Evolutionary conservation across 495 filamentous ascomycete genomes (phyloP).

Genomic region (Lophium mytilinum): DNA sequence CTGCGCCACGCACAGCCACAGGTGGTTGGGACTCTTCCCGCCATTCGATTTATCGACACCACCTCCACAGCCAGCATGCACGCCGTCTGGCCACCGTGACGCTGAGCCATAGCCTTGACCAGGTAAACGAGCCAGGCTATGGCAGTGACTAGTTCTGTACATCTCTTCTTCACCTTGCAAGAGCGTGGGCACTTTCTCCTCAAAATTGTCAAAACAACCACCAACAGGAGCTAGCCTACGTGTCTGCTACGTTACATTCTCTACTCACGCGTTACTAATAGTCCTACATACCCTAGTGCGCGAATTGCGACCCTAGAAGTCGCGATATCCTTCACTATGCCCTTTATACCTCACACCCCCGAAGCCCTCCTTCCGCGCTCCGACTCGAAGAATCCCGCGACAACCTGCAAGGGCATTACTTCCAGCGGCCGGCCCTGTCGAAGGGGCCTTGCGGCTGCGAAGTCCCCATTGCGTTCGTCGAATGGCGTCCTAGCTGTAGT

Average conservation of each 20-base stretch:
- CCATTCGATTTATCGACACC: background rate
- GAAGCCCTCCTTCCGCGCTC: constrained; percentile 67
- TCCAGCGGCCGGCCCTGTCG: constrained; percentile 69
- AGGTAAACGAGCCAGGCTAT: background rate
- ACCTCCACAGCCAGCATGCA: background rate
- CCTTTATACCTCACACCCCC: constrained; percentile 58
- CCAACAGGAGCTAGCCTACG: background rate
- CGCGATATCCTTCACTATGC: constrained; percentile 2
- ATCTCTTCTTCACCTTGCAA: background rate
- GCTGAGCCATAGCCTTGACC: background rate
- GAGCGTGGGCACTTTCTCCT: background rate
- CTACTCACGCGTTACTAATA: background rate
- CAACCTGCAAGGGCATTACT: constrained; percentile 84
- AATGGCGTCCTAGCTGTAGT: constrained; percentile 37
- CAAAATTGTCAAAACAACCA: background rate
- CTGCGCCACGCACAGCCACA: background rate
- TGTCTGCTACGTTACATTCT: background rate
- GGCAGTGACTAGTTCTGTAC: background rate
- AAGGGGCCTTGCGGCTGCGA: constrained; percentile 48
- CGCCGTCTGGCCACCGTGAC: background rate
- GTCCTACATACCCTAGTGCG: background rate
- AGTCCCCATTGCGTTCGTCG: constrained; percentile 8
- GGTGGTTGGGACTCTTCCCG: background rate
- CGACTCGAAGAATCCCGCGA: constrained; percentile 74
- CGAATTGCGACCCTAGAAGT: background rate